Evolutionary conservation across 1,284 basidiomycete genomes (phyloP).

Genomic region (Salmacisia buchloeana): DNA sequence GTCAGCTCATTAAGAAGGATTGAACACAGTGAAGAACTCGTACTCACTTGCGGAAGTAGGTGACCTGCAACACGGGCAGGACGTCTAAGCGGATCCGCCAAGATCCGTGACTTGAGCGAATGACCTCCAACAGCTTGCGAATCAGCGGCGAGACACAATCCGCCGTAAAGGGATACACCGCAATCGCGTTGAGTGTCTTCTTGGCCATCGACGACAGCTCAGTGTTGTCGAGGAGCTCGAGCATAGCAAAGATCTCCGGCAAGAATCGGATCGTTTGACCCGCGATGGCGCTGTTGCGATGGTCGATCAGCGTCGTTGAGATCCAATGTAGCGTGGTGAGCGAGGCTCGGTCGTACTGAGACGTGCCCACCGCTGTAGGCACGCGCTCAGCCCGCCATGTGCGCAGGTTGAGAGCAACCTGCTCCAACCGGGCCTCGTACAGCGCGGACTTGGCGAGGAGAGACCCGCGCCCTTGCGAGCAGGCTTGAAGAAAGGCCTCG

Average conservation of each 20-base stretch:
- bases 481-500: constrained; percentile 63
- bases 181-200: constrained; percentile 37
- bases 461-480: constrained; percentile 58
- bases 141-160: constrained; percentile 21
- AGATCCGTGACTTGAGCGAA: constrained; percentile 26
- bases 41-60: constrained; percentile 43
- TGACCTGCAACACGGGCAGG: constrained; percentile 44
- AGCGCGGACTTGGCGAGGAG: constrained; percentile 53
- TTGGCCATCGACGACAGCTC: constrained; percentile 38
- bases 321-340: constrained; percentile 44
- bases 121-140: constrained; percentile 31
- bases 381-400: constrained; percentile 46
- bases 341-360: constrained; percentile 42
- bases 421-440: constrained; percentile 57
- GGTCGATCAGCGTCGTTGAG: constrained; percentile 43
- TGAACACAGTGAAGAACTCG: neutral
- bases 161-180: constrained; percentile 31
- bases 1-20: constrained; percentile 44
- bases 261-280: constrained; percentile 39
- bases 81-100: constrained; percentile 45
- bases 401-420: constrained; percentile 41
- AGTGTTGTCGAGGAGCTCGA: constrained; percentile 46
- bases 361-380: constrained; percentile 51
- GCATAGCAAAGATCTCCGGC: constrained; percentile 45
- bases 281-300: constrained; percentile 38